Evolutionary conservation across 345 rosid species (phyloP).

Genomic region (Odontarrhena argentea): DNA sequence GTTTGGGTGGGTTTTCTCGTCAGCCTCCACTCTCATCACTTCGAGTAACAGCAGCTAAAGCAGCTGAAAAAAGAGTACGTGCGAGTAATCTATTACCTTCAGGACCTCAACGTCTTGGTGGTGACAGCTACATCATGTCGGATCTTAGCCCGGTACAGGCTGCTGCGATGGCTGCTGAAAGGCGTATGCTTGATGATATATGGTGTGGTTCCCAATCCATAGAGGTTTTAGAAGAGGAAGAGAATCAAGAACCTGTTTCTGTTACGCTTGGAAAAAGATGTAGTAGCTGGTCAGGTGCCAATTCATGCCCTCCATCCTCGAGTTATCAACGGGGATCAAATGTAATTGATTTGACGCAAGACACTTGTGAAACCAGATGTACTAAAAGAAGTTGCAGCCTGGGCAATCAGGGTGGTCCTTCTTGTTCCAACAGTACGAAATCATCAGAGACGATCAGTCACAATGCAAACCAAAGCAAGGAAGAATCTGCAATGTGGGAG

Average conservation of each 20-base stretch:
- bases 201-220: conserved; percentile 77
- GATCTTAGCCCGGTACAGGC: conserved; percentile 90
- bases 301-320: conserved; percentile 26
- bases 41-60: conserved; percentile 55
- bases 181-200: conserved; percentile 78
- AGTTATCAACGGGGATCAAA: conserved; percentile 28
- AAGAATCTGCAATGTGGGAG: conserved; percentile 59
- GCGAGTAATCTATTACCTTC: conserved; percentile 64
- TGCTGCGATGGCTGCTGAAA: conserved; percentile 97
- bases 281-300: conserved; percentile 37
- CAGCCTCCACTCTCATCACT: conserved; percentile 74
- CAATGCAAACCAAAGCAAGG: conserved; percentile 34
- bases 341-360: conserved; percentile 47
- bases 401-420: conserved; percentile 27
- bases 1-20: conserved; percentile 74
- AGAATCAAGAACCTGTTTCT: conserved; percentile 39
- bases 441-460: conserved; percentile 26
- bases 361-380: conserved; percentile 29
- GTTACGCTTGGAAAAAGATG: conserved; percentile 51
- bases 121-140: conserved; percentile 72
- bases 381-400: conserved; percentile 50
- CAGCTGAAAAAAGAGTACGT: conserved; percentile 76
- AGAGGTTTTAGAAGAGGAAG: conserved; percentile 52
- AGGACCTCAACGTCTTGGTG: conserved; percentile 82
- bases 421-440: conserved; percentile 27